Percentiles rank a stretch among this genome's conserved stretches.
phyloP scores from a whole-genome alignment of 345 rosid genomes.

The Salix udensis region DNA sequence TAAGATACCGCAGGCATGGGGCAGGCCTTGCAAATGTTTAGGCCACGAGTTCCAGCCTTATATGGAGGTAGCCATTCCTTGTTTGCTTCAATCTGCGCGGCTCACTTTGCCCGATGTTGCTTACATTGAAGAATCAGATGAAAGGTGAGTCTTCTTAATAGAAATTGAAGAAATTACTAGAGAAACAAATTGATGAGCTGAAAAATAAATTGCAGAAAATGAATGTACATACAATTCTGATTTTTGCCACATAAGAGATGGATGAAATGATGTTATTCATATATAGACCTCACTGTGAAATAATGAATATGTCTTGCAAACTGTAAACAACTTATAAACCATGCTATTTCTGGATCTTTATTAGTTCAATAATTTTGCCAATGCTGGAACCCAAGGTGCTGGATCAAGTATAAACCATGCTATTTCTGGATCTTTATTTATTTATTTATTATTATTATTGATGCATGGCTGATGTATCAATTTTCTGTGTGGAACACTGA shows the following conservation, averaged over 20 bases:
- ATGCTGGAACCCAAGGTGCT: neutral
- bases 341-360: no score
- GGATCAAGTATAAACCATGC: neutral
- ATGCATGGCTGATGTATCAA: neutral
- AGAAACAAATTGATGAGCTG: no score
- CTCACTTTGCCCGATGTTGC: no score
- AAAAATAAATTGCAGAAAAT: no score
- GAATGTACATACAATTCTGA: no score
- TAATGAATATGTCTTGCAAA: neutral
- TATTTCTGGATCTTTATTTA: neutral
- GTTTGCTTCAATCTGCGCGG: conserved; percentile 14
- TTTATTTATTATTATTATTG: neutral
- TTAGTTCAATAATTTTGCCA: neutral
- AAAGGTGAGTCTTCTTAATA: no score
- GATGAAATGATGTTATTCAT: no score
- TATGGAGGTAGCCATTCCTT: conserved; percentile 10
- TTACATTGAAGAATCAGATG: no score
- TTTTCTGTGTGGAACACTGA: neutral
- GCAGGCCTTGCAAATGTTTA: conserved; percentile 11
- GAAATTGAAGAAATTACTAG: no score
- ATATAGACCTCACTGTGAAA: neutral
- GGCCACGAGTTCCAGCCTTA: conserved; percentile 8
- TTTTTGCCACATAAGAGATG: no score
- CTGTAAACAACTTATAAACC: no score
- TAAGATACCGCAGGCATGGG: conserved; percentile 16